Evolutionary conservation across 1,284 basidiomycete genomes (phyloP).

Genomic region (Ceratobasidium theobromae): DNA sequence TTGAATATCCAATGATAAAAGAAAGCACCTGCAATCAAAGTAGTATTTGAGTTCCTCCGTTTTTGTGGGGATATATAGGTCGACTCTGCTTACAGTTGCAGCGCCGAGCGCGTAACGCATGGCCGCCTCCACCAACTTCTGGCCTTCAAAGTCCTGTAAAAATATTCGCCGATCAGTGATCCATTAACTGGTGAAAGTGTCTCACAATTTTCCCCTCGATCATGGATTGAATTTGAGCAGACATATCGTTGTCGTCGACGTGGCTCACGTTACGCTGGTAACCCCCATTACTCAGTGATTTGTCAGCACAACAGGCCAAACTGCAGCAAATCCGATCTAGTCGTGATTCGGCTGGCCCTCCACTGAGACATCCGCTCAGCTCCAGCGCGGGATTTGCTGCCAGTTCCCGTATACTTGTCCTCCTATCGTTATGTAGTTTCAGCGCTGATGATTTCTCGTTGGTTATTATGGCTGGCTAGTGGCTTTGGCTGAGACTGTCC

Average conservation of each 20-base stretch:
- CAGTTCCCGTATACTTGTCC: too few relatives aligned
- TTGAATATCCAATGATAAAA: conserved; percentile 60
- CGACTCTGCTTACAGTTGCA: conserved; percentile 46
- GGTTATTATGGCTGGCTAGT: too few relatives aligned
- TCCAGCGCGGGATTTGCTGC: too few relatives aligned
- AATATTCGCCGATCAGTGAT: not conserved
- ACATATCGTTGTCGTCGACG: conserved; percentile 20
- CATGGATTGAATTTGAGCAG: conserved; percentile 5
- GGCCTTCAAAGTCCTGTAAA: conserved; percentile 70
- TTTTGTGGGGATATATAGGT: not conserved
- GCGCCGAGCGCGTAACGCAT: conserved; percentile 48
- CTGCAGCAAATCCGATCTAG: too few relatives aligned
- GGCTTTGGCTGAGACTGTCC: too few relatives aligned
- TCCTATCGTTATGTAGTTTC: too few relatives aligned
- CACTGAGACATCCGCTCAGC: too few relatives aligned
- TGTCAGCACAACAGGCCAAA: not conserved
- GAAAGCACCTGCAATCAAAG: conserved; percentile 57
- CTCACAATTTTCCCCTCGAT: conserved; percentile 23
- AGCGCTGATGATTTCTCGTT: too few relatives aligned
- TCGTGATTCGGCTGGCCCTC: too few relatives aligned
- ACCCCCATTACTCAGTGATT: not conserved
- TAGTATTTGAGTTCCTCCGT: not conserved
- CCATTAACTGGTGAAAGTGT: too few relatives aligned
- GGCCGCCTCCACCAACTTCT: conserved; percentile 59
- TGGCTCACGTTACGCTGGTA: conserved; percentile 1